Conservation (phyloP, 176 grass and related monocot genomes). For the Aegilops umbellulata region DNA sequence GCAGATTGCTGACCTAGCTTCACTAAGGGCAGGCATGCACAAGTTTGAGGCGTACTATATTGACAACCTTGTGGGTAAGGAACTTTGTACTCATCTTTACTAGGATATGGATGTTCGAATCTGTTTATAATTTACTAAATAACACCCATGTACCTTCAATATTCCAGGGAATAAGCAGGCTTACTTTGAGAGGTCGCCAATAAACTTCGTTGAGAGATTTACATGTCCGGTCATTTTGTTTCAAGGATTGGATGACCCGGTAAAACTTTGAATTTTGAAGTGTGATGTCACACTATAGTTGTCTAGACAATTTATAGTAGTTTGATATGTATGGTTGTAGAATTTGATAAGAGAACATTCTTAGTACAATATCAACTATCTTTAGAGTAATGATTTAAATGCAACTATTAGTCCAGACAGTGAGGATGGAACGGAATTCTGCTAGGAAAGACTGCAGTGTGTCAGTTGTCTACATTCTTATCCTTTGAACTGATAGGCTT, state of each 20-base stretch:
- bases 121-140: slow-evolving; percentile 5
- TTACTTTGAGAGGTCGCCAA: slow-evolving; percentile 75
- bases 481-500: neutral
- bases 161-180: slow-evolving; percentile 53
- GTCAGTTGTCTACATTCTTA: neutral
- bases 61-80: slow-evolving; percentile 75
- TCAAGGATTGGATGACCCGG: slow-evolving; percentile 88
- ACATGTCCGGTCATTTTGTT: slow-evolving; percentile 86
- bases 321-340: neutral
- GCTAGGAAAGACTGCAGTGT: neutral
- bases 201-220: slow-evolving; percentile 90
- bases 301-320: neutral
- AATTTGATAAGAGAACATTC: neutral
- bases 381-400: neutral
- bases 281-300: neutral
- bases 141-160: slow-evolving; percentile 2
- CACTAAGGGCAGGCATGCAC: slow-evolving; percentile 56
- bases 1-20: slow-evolving; percentile 73
- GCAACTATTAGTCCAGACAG: neutral
- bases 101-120: neutral
- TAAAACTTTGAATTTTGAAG: slow-evolving; percentile 32
- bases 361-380: neutral
- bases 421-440: neutral
- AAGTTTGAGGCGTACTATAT: slow-evolving; percentile 82
- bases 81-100: neutral